Evolutionary conservation across 2,329 filamentous ascomycete species (phyloP), one percentile per base, ranked within the genome.

Genomic region (Dactylellina leptospora): DNA sequence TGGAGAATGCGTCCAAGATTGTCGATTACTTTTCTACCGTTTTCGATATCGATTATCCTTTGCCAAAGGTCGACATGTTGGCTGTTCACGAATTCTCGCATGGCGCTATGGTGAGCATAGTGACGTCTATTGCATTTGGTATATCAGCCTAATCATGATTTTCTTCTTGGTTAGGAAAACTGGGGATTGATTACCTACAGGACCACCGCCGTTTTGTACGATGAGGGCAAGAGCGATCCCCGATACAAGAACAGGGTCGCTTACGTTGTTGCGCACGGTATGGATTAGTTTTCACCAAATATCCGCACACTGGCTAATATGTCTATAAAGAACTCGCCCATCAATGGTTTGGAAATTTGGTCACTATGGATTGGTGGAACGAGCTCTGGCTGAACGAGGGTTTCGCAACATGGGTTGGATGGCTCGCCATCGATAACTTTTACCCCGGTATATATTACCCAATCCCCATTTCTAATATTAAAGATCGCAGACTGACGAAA

Each of bases 391-490:
- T 96, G 56, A 96, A 96, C 78, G 93, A 97, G 81, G 93, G 93
- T 10, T 99, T 99, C 78, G 95, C 95, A 42, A 99, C 95, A 2
- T 97, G 93, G 93, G 93, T 97, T 44, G 95, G 93, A 56, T 99
- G 93, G 93, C 85, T 93, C 73, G 93, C 92, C 8, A 87, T 93
- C 68, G 91, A 97, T 78, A 86, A 96, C 78, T 87, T 97, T 61
- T 91, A 97, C 80, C 95, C 95, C 2, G 84, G 84, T 85, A 80
- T 75, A 20, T 47, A 30, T 4, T 42, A 23, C 11, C 36, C 11
- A 20, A 54, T n/a, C 27, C 22, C 27, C 6, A 38, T 33, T 27
- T 23, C n/a, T 18, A 10, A 28, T 25, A 13, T 1, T 38, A 9
- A 54, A 25, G 18, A 13, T 10, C 4, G 4, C 50, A n/a, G 50